phyloP scores from a whole-genome alignment of 768 basidiomycete genomes.

The Mycena filopes region DNA sequence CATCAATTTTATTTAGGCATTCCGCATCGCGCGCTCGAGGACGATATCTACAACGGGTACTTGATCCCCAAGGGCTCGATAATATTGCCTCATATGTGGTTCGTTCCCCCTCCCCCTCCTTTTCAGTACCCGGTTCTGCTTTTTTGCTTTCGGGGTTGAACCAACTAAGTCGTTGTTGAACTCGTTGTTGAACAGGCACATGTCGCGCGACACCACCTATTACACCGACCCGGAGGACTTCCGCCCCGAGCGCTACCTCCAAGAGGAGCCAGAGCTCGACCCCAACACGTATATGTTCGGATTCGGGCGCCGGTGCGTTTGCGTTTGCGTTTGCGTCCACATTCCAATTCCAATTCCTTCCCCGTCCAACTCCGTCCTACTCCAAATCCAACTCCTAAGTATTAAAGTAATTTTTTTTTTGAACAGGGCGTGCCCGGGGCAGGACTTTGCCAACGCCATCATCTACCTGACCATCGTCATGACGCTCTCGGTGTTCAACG shows the following conservation, averaged over 20 bases:
- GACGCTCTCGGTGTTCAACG: slow-evolving; percentile 41
- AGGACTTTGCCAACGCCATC: slow-evolving; percentile 41
- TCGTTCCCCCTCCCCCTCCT: background rate
- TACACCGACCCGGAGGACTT: slow-evolving; percentile 42
- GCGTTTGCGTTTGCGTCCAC: background rate
- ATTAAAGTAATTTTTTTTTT: too few relatives aligned
- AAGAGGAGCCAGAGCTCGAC: slow-evolving; percentile 43
- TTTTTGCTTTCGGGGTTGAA: too few relatives aligned
- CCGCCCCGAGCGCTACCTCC: slow-evolving; percentile 52
- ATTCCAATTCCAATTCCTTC: too few relatives aligned
- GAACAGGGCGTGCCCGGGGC: slow-evolving; percentile 41
- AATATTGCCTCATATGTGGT: slow-evolving; percentile 29
- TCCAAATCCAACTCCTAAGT: too few relatives aligned
- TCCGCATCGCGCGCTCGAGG: slow-evolving; percentile 27
- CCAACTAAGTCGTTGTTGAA: too few relatives aligned
- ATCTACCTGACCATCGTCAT: slow-evolving; percentile 42
- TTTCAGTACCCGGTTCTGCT: too few relatives aligned
- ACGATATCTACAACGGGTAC: slow-evolving; percentile 39
- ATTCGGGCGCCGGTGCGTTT: slow-evolving; percentile 53
- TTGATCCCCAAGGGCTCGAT: slow-evolving; percentile 29
- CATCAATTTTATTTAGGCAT: slow-evolving; percentile 13
- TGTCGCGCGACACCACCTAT: slow-evolving; percentile 36
- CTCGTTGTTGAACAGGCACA: slow-evolving; percentile 31
- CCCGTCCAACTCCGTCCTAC: too few relatives aligned
- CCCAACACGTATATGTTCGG: slow-evolving; percentile 55